Evolutionary conservation across 306 rosid species (phyloP), one percentile per base, ranked within the genome.

Genomic region (Senna tora): DNA sequence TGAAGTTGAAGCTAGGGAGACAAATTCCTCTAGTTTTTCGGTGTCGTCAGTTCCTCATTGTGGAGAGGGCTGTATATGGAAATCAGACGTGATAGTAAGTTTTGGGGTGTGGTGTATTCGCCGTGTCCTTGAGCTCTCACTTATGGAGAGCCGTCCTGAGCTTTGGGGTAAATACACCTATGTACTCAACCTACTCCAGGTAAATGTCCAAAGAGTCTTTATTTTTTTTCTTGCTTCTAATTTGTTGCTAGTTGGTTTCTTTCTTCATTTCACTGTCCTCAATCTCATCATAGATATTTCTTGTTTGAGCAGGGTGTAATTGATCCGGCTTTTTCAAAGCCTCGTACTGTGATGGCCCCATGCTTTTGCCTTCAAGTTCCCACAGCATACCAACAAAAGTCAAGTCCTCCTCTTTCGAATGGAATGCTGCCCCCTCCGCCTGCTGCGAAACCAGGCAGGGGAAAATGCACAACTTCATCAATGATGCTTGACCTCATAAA

Each of bases 31-130:
- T 13, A 65, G 53, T 75, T 76, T 79, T 43, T 67, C 42, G 14
- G 81, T 91, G 68, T 82, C 87, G 49, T 89, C 96, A 1, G 84
- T 95, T 61, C 93, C 96, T 46, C 64, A 83, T 71, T 95, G 99
- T 42, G 99, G 99, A 75, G 97, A 95, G 59, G 97, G 90, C 46
- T 95, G 99, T 83, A 66, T 88, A 14, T 95, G 99, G 99, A 89
- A 75, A 79, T 58, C 87, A 65, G 96, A 92, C 54, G 73, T 95
- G 77, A 75, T 95, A 30, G 74, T 85, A 71, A 95, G 97, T 92
- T 95, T 95, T 45, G 99, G 99, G 30, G 97, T 95, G 39, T 95
- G 99, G 99, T 95, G 99, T 82, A 89, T 95, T 82, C 97, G 89
- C 75, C 89, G 97, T 41, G 79, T 95, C 70, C 96, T 95, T 59